Percentiles rank a stretch among this genome's conserved stretches.
These are phyloP conservation scores for Theileria annulata DNA, from an alignment of 169 alveolate genomes.

Conservation along the genomic window DNA sequence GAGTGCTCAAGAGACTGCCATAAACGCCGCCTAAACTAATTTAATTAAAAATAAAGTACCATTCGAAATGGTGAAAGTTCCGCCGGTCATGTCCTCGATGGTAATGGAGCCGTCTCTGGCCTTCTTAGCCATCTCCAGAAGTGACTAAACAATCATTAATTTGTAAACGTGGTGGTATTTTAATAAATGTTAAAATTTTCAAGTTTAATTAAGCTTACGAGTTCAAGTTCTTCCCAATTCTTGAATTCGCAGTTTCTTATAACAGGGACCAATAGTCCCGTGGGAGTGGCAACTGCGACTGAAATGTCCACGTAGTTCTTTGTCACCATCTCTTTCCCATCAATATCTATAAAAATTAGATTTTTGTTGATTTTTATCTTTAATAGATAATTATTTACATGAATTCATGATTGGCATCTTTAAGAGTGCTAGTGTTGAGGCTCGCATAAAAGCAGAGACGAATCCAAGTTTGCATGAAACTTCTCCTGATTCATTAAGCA, in stretches of 20 bases:
- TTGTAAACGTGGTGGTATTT: neutral
- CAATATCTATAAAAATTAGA: conserved; percentile 53
- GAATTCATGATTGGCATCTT: conserved; percentile 85
- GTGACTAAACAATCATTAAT: conserved; percentile 58
- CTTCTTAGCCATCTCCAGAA: conserved; percentile 81
- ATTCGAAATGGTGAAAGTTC: conserved; percentile 94
- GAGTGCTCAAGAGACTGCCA: conserved; percentile 95
- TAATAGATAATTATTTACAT: conserved; percentile 32
- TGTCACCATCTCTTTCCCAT: conserved; percentile 87
- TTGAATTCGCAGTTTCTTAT: conserved; percentile 87
- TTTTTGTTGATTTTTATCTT: neutral
- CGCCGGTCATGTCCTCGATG: conserved; percentile 94
- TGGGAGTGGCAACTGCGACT: conserved; percentile 96
- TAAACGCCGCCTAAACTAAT: conserved; percentile 87
- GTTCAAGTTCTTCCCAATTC: conserved; percentile 87
- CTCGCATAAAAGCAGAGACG: conserved; percentile 83
- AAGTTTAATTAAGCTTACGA: conserved; percentile 54
- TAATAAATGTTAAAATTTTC: neutral
- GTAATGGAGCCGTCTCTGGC: conserved; percentile 90
- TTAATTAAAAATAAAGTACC: conserved; percentile 56
- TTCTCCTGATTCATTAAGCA: conserved; percentile 73
- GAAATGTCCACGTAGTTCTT: conserved; percentile 91
- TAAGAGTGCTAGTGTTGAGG: conserved; percentile 77
- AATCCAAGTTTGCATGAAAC: conserved; percentile 77
- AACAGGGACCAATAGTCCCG: conserved; percentile 94